phyloP scores from a whole-genome alignment of 2,329 filamentous ascomycete species.

The Myriosclerotinia duriaeana region DNA sequence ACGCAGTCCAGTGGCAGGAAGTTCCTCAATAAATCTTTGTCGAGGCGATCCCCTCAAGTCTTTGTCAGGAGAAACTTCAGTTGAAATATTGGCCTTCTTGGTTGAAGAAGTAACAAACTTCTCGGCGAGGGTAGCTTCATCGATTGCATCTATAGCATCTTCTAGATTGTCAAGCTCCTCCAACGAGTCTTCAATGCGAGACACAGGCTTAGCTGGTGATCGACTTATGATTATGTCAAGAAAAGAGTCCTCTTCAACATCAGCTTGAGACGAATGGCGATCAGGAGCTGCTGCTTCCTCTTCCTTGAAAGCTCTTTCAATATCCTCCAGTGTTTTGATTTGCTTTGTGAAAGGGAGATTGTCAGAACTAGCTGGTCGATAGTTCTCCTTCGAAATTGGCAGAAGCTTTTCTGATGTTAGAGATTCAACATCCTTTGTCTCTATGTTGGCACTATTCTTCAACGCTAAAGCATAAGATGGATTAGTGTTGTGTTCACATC shows the following conservation, averaged over 20 bases:
- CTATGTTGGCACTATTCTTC: slow-evolving; percentile 10
- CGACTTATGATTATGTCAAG: slow-evolving; percentile 43
- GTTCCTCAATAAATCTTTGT: slow-evolving; percentile 12
- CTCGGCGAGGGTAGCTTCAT: slow-evolving; percentile 35
- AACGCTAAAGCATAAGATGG: slow-evolving; percentile 31
- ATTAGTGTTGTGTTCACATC: slow-evolving; percentile 23
- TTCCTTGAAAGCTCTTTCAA: slow-evolving; percentile 31
- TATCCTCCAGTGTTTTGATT: slow-evolving; percentile 36
- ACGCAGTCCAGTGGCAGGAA: slow-evolving; percentile 1
- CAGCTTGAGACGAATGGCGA: slow-evolving; percentile 12
- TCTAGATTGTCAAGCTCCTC: slow-evolving; percentile 62
- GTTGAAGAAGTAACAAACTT: slow-evolving; percentile 27
- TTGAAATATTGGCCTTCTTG: slow-evolving; percentile 11
- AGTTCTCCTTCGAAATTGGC: slow-evolving; percentile 2
- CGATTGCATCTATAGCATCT: slow-evolving; percentile 54
- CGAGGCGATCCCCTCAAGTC: slow-evolving; percentile 3
- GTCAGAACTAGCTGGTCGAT: background rate
- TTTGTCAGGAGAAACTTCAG: slow-evolving; percentile 6
- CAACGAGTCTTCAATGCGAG: slow-evolving; percentile 62
- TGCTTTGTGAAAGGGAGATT: slow-evolving; percentile 23
- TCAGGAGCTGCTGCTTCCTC: slow-evolving; percentile 18
- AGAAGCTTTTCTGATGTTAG: background rate
- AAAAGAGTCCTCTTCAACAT: slow-evolving; percentile 40
- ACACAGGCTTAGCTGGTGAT: slow-evolving; percentile 43
- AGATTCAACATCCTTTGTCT: slow-evolving; percentile 7